Base-by-base conservation (phyloP, 306 rosid species). In the Castanea mollissima region DNA sequence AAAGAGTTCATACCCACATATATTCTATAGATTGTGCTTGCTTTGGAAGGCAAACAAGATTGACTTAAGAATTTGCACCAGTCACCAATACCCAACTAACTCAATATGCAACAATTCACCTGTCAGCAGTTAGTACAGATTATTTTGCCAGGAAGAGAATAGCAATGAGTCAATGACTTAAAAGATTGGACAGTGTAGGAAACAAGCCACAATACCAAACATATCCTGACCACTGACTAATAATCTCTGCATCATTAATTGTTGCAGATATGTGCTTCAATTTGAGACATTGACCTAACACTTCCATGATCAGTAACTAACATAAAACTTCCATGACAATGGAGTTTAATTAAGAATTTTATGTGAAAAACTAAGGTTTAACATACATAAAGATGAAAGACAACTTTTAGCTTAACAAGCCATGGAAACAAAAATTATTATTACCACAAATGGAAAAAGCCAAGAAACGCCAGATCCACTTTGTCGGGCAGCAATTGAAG, bases 391-490 rank as follows among this genome's bases (percentile, higher is more conserved):
- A 32, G 55, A 60, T 15, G 54, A 54, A 80, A 69, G 21, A 68
- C 79, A 80, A 80, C 64, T 74, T 19, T 69, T 31, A 32, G 67
- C 80, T 84, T 76, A 75, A 58, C 59, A 41, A 23, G 25, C 63
- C 78, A 78, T 58, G 74, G 46, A 74, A 75, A 78, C 11, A 63
- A 60, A 72, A 79, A 38, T 59, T 52, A 69, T 74, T 16, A 81
- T 88, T 87, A 96, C 99, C 96, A 96, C 96, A 90, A 96, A 96
- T 31, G 99, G 99, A 41, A 96, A 73, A 85, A 96, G 85, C 99
- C 99, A 96, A 72, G 98, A 93, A 81, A 93, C 83, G 60, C 99
- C 99, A 64, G 97, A 77, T 79, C 99, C 99, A 85, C 92, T 93
- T 86, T 96, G 99, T 83, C 98, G 91, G 67, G 99, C 99, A 41